Base-by-base conservation (phyloP, 108 stramenopile species). In the Cyclotella choctawhatcheeana region DNA sequence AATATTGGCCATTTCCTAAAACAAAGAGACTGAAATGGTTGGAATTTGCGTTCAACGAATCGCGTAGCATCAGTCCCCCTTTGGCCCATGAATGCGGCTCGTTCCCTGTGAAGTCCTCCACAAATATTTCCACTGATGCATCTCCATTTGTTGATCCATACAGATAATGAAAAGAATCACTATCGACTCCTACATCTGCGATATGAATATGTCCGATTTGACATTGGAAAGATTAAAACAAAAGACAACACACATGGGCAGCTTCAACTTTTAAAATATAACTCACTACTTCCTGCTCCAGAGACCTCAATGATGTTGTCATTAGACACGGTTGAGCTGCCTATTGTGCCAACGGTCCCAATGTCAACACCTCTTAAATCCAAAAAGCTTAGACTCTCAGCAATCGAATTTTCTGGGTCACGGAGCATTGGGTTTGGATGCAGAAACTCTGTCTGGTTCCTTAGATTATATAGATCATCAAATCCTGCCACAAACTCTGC, bases 21-120 rank as follows among this genome's bases (percentile, higher is more conserved):
- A 71, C n/a, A 32, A 52, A 64, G 13, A 65, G 4, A 14, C 47
- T 20, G 25, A 26, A 71, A 52, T 71, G 51, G 3, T 2, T 51
- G 20, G 70, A 62, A 4, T 12, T 20, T 0, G 16, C 6, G 2
- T 22, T 24, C 47, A 71, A 16, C 24, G 47, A 14, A 27, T 71
- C 70, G 8, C 70, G 70, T 2, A 71, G 51, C 70, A 71, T 71
- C n/a, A 71, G 0, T 16, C 70, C 70, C 3, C 48, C 63, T 25
- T 71, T 71, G 4, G 27, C 40, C 69, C 69, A 69, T 17, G 12
- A 1, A 37, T 44, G 13, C 5, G 8, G 8, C 6, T 40, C 37
- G 37, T 26, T 0, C 17, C 30, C 58, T 13, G 16, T 45, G 35
- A 48, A 48, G 17, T 48, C 47, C 16, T 48, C 17, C 17, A n/a